Evolutionary conservation across 129 eudicot genomes (phyloP).

Genomic region (Rutidosis leptorrhynchoides): DNA sequence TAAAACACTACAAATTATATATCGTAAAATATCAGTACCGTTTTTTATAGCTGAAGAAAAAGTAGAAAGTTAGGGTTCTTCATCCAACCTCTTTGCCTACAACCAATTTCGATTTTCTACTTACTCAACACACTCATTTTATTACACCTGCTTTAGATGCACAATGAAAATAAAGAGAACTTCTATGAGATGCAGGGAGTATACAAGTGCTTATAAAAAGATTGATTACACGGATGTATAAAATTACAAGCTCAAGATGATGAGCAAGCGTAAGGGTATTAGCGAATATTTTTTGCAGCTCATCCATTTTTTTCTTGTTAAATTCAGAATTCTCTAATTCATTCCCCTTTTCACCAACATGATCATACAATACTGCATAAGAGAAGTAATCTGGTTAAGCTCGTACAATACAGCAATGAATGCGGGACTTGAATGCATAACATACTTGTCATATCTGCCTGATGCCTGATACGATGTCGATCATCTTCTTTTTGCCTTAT

Average conservation of each 20-base stretch:
- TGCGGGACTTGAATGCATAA: constrained; percentile 8
- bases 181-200: too few relatives aligned
- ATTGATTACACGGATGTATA: background rate
- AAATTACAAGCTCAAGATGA: constrained; percentile 66
- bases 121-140: background rate
- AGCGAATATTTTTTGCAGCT: constrained; percentile 64
- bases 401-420: constrained; percentile 9
- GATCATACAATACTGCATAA: constrained; percentile 76
- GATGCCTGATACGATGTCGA: too few relatives aligned
- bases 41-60: too few relatives aligned
- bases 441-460: constrained; percentile 70
- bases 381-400: background rate
- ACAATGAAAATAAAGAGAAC: too few relatives aligned
- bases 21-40: too few relatives aligned
- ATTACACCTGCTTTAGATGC: background rate
- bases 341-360: constrained; percentile 69
- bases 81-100: background rate
- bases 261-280: constrained; percentile 56
- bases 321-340: constrained; percentile 72
- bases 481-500: too few relatives aligned
- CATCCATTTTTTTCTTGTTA: constrained; percentile 67
- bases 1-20: background rate
- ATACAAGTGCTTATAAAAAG: background rate
- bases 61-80: background rate
- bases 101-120: too few relatives aligned